phyloP scores from a whole-genome alignment of 345 rosid genomes.

The Limnanthes douglasii region DNA sequence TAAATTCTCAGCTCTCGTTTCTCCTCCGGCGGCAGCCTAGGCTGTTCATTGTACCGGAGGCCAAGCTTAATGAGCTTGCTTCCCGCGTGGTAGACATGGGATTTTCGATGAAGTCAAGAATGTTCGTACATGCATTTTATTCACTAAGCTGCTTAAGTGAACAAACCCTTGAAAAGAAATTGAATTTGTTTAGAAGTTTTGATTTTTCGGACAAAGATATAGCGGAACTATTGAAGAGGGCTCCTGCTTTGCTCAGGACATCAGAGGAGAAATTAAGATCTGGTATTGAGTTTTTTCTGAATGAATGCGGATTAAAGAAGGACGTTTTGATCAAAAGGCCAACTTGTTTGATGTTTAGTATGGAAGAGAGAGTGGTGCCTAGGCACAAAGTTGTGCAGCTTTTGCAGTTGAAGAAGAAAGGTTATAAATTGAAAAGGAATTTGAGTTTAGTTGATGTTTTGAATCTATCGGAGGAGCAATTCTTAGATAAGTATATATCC shows the following conservation, averaged over 20 bases:
- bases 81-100: constrained; percentile 15
- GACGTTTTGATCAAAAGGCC: constrained; percentile 11
- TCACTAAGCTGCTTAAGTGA: constrained; percentile 16
- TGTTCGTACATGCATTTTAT: constrained; percentile 20
- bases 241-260: constrained; percentile 12
- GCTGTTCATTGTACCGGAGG: constrained; percentile 10
- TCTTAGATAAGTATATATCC: constrained; percentile 14
- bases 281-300: constrained; percentile 18
- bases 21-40: constrained; percentile 17
- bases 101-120: constrained; percentile 20
- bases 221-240: constrained; percentile 13
- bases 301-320: constrained; percentile 10
- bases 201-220: constrained; percentile 18
- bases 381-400: constrained; percentile 19
- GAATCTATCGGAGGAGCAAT: constrained; percentile 6
- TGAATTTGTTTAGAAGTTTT: constrained; percentile 9
- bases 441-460: constrained; percentile 1
- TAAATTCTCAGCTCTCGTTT: constrained; percentile 16
- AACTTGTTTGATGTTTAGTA: constrained; percentile 8
- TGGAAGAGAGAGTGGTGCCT: constrained; percentile 22
- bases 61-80: constrained; percentile 9
- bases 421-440: constrained; percentile 18
- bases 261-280: constrained; percentile 17
- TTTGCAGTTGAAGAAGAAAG: constrained; percentile 11
- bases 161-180: constrained; percentile 15